Percentiles rank a stretch among this genome's conserved stretches.
Conservation (phyloP, 106 monocot genomes). For the Allium fistulosum region DNA sequence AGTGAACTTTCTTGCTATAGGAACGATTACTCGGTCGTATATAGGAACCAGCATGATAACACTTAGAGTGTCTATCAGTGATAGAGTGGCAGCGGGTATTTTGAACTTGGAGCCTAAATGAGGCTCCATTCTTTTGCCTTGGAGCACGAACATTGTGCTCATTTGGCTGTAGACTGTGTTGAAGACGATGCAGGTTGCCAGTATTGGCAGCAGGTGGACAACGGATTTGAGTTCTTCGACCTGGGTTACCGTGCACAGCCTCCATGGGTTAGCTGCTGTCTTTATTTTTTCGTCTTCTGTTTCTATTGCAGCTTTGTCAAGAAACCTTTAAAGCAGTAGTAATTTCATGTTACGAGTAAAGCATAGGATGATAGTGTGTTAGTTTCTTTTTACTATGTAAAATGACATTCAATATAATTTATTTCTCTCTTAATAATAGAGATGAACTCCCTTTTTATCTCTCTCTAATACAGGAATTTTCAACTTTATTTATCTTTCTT, state of each 20-base stretch:
- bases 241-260: slow-evolving; percentile 41
- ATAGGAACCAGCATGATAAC: slow-evolving; percentile 35
- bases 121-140: slow-evolving; percentile 34
- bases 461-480: not conserved
- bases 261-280: slow-evolving; percentile 17
- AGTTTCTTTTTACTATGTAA: no score
- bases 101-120: slow-evolving; percentile 24
- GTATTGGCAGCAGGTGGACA: slow-evolving; percentile 29
- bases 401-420: no score
- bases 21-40: slow-evolving; percentile 28
- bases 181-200: slow-evolving; percentile 37
- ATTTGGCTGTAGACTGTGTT: slow-evolving; percentile 43
- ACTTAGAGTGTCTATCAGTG: slow-evolving; percentile 31
- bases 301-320: slow-evolving; percentile 38
- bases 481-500: no score
- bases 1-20: slow-evolving; percentile 17
- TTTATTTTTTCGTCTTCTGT: slow-evolving; percentile 16
- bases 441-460: no score
- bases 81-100: slow-evolving; percentile 30
- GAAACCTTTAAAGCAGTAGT: slow-evolving; percentile 12
- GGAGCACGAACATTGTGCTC: slow-evolving; percentile 44
- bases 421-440: no score
- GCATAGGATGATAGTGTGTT: no score
- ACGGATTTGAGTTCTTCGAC: slow-evolving; percentile 37
- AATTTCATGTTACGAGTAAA: no score